phyloP scores from a whole-genome alignment of 192 early-diverging fungal species.

The Coemansia sp. region DNA sequence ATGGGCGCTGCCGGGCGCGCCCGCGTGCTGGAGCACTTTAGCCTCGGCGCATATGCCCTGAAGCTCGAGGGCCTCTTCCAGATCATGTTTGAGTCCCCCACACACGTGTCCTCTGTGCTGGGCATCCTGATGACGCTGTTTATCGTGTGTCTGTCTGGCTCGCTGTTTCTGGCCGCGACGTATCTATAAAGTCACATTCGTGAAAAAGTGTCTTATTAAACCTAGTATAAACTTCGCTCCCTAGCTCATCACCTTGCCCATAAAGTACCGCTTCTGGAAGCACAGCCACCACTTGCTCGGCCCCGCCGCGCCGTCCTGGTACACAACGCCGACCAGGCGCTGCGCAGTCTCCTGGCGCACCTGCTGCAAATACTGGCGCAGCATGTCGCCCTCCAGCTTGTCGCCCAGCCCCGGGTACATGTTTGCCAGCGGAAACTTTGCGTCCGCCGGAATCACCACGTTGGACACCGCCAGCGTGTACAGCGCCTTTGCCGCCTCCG shows the following conservation, averaged over 20 bases:
- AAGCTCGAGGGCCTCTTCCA: constrained; percentile 66
- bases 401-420: constrained; percentile 76
- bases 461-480: constrained; percentile 83
- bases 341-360: constrained; percentile 83
- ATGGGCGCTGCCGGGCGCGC: constrained; percentile 71
- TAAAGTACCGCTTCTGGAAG: constrained; percentile 99
- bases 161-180: not conserved
- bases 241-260: constrained; percentile 77
- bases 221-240: not conserved
- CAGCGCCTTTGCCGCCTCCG: constrained; percentile 78
- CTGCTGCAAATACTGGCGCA: constrained; percentile 87
- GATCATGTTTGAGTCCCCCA: constrained; percentile 33
- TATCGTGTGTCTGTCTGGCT: constrained; percentile 20
- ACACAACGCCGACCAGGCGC: constrained; percentile 75
- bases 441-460: constrained; percentile 92
- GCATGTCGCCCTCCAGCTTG: constrained; percentile 71
- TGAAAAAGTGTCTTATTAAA: not conserved
- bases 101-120: constrained; percentile 21
- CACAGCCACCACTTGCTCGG: constrained; percentile 99
- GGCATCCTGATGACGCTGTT: constrained; percentile 38
- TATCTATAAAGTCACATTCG: not conserved
- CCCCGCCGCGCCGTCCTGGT: constrained; percentile 57
- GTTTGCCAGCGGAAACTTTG: constrained; percentile 87
- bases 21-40: constrained; percentile 63
- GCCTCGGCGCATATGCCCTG: constrained; percentile 62